Evolutionary conservation across 257 asterid genomes (phyloP), one percentile per base, ranked within the genome.

Genomic region (Nicotiana tabacum): DNA sequence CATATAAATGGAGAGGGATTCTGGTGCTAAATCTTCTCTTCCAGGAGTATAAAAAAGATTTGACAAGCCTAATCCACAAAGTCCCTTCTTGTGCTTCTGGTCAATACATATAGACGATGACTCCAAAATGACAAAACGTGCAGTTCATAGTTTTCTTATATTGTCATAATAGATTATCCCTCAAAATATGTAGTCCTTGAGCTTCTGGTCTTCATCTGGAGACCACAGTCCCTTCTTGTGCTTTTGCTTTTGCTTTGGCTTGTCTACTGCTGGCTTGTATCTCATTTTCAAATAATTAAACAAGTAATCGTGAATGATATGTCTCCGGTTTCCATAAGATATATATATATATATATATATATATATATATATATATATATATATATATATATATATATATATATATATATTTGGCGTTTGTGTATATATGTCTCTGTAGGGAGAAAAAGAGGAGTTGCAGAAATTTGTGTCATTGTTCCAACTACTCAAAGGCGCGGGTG

Each of bases 141-240:
- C 27, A 24, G 27, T 24, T 24, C 27, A 24, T 24, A 24, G 27
- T 24, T 24, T 24, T 24, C 27, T 24, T 24, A 24, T 24, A 24
- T 24, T 24, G 27, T 24, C 27, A 24, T 24, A 24, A 24, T 24
- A 24, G 27, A 24, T 24, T 24, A 24, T 24, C 27, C 27, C 27
- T 24, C 27, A 24, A 24, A 24, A 24, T 24, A 94, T 81, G 82
- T 93, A 87, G 87, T 84, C 85, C 83, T 74, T 92, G 68, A 94
- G 98, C 92, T 90, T 94, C n/a, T 85, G 84, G 48, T 94, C 98
- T 86, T 94, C 97, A 53, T 94, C 97, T 2, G 98, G 97, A 12
- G 97, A 92, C 98, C 97, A 94, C 1, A 94, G 39, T 0, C 97
- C 98, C 84, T 89, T 93, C 95, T 82, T 92, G 87, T 87, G 90